Evolutionary conservation across 805 yeast species (phyloP).

Genomic region (Candida takata): DNA sequence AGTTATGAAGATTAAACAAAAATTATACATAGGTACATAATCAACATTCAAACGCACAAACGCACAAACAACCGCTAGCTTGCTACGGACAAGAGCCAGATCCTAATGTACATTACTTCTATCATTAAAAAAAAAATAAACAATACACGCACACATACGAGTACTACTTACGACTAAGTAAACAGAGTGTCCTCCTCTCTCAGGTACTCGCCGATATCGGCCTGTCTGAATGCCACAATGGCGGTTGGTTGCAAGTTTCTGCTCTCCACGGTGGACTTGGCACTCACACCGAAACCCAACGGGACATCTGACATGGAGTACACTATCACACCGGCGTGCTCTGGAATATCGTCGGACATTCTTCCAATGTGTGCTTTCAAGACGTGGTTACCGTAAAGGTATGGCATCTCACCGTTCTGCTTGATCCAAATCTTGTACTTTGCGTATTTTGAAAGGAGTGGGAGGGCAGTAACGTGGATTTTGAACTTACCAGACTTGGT

Average conservation of each 20-base stretch:
- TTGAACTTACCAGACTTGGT: conserved; percentile 97
- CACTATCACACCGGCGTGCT: conserved; percentile 92
- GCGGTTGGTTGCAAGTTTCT: conserved; percentile 87
- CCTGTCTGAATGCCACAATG: conserved; percentile 93
- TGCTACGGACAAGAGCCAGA: too few relatives aligned
- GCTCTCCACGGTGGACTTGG: conserved; percentile 85
- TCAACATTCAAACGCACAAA: too few relatives aligned
- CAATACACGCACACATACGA: too few relatives aligned
- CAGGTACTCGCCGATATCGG: conserved; percentile 94
- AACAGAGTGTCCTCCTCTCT: conserved; percentile 97
- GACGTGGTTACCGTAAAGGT: conserved; percentile 91
- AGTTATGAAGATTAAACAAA: conserved; percentile 7
- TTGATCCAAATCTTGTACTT: conserved; percentile 95
- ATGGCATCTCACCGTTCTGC: conserved; percentile 98
- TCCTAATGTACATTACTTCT: conserved; percentile 1
- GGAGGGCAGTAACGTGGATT: conserved; percentile 86
- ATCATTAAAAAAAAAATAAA: not conserved
- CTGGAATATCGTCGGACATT: conserved; percentile 96
- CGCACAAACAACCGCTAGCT: too few relatives aligned
- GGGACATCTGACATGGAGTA: conserved; percentile 91
- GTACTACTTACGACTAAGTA: conserved; percentile 55
- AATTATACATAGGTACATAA: not conserved
- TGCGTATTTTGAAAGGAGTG: conserved; percentile 78
- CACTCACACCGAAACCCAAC: conserved; percentile 90
- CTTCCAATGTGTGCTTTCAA: conserved; percentile 94